These are phyloP conservation scores for Cladosporium sp. DNA, from an alignment of 2,329 filamentous ascomycete genomes.

Conservation along the genomic window DNA sequence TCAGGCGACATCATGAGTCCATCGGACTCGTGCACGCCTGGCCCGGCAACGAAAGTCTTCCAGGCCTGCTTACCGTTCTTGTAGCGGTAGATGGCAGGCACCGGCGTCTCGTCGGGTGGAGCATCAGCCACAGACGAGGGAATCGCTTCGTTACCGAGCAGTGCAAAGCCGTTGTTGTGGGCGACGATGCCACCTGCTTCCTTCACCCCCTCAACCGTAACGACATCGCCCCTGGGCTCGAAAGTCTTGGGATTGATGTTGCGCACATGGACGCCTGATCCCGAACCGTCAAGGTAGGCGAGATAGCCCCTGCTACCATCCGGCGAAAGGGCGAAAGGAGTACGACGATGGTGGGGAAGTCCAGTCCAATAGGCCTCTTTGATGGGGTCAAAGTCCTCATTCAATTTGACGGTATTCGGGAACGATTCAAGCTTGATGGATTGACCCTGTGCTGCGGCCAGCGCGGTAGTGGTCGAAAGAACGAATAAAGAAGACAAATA, in stretches of 20 bases:
- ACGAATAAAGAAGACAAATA: slow-evolving; percentile 17
- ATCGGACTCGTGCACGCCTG: slow-evolving; percentile 45
- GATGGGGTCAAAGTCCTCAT: slow-evolving; percentile 52
- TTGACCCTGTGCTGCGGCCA: slow-evolving; percentile 33
- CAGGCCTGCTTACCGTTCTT: slow-evolving; percentile 52
- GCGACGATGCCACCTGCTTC: slow-evolving; percentile 60
- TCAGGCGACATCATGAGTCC: slow-evolving; percentile 53
- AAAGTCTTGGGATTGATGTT: slow-evolving; percentile 53
- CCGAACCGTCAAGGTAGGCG: slow-evolving; percentile 56
- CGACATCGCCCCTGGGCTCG: slow-evolving; percentile 47
- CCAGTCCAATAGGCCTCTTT: slow-evolving; percentile 60
- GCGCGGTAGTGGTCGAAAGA: slow-evolving; percentile 25
- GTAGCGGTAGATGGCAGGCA: slow-evolving; percentile 58
- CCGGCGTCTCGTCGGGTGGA: slow-evolving; percentile 46
- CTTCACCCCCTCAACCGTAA: slow-evolving; percentile 52
- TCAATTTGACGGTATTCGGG: slow-evolving; percentile 44
- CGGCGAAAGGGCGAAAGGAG: slow-evolving; percentile 59
- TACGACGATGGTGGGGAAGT: slow-evolving; percentile 58
- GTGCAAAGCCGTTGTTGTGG: slow-evolving; percentile 60
- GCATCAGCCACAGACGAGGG: slow-evolving; percentile 48
- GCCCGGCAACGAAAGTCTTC: slow-evolving; percentile 58
- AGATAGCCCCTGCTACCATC: slow-evolving; percentile 57
- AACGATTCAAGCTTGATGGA: slow-evolving; percentile 41
- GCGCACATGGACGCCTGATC: slow-evolving; percentile 55
- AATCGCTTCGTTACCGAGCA: slow-evolving; percentile 56